Percentiles rank a stretch among this genome's conserved stretches.
These are phyloP conservation scores for Xylariaceae sp. DNA, from an alignment of 2,329 filamentous ascomycete genomes.

Conservation along the genomic window DNA sequence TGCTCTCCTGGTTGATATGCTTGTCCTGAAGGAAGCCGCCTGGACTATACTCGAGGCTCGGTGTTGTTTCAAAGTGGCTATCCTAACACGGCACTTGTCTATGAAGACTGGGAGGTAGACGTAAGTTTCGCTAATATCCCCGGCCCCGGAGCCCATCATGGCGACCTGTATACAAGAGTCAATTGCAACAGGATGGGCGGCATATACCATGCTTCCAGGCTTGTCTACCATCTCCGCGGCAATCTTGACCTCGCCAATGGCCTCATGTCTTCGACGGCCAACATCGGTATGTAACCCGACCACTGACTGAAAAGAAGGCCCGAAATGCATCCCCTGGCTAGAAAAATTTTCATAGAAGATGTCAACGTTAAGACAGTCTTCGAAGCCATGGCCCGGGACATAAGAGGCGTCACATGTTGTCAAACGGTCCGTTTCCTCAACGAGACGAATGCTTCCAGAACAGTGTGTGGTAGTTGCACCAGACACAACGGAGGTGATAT, in stretches of 20 bases:
- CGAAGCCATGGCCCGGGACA: too few relatives aligned
- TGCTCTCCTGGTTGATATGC: too few relatives aligned
- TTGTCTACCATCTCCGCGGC: too few relatives aligned
- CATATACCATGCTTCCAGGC: too few relatives aligned
- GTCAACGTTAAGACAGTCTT: neutral
- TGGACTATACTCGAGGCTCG: too few relatives aligned
- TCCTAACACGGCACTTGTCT: too few relatives aligned
- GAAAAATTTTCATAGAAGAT: neutral
- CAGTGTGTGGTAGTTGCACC: constrained; percentile 12
- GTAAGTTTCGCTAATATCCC: too few relatives aligned
- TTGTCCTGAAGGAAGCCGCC: too few relatives aligned
- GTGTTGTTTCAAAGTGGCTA: too few relatives aligned
- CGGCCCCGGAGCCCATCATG: neutral
- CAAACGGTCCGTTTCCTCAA: neutral
- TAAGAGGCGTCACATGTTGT: neutral
- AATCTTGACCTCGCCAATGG: too few relatives aligned
- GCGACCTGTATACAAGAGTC: neutral
- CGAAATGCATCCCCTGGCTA: neutral
- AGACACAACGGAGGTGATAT: constrained; percentile 10
- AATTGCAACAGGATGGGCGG: neutral
- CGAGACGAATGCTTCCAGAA: constrained; percentile 7
- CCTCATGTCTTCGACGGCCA: too few relatives aligned
- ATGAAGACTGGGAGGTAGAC: too few relatives aligned
- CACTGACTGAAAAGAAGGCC: neutral
- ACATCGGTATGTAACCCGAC: neutral